Percentiles rank a stretch among this genome's conserved stretches.
Evolutionary conservation across 2,329 filamentous ascomycete genomes (phyloP).

Genomic region (Sporothrix inflata): DNA sequence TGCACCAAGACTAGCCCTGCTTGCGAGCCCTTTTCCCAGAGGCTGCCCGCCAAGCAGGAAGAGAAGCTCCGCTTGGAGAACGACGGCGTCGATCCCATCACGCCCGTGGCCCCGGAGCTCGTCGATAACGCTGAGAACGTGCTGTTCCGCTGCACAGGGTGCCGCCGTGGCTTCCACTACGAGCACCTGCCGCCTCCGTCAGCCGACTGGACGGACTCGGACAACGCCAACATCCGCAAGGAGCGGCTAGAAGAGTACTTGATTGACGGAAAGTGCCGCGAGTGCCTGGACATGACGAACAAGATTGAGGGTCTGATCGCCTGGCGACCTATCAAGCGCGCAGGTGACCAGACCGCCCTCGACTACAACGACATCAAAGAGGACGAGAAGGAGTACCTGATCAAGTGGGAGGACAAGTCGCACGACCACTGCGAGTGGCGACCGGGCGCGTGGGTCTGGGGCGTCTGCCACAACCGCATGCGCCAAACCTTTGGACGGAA

Average conservation of each 20-base stretch:
- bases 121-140: slow-evolving; percentile 77
- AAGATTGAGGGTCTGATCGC: slow-evolving; percentile 82
- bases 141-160: slow-evolving; percentile 79
- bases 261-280: slow-evolving; percentile 75
- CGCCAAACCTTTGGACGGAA: slow-evolving; percentile 76
- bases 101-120: slow-evolving; percentile 61
- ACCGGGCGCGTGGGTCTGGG: slow-evolving; percentile 86
- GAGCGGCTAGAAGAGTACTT: slow-evolving; percentile 74
- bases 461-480: slow-evolving; percentile 65
- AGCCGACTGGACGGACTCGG: slow-evolving; percentile 42
- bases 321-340: slow-evolving; percentile 68
- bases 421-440: slow-evolving; percentile 86
- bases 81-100: slow-evolving; percentile 74
- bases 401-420: slow-evolving; percentile 83
- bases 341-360: slow-evolving; percentile 46
- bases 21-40: slow-evolving; percentile 74
- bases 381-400: slow-evolving; percentile 85
- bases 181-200: slow-evolving; percentile 70
- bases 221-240: slow-evolving; percentile 55
- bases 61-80: slow-evolving; percentile 82
- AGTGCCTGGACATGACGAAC: slow-evolving; percentile 64
- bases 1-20: slow-evolving; percentile 69
- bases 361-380: slow-evolving; percentile 61
- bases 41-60: slow-evolving; percentile 76
- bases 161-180: slow-evolving; percentile 79